Percentiles rank a stretch among this genome's conserved stretches.
phyloP scores from a whole-genome alignment of 1,139 yeast species.

The Debaryomyces singareniensis region DNA sequence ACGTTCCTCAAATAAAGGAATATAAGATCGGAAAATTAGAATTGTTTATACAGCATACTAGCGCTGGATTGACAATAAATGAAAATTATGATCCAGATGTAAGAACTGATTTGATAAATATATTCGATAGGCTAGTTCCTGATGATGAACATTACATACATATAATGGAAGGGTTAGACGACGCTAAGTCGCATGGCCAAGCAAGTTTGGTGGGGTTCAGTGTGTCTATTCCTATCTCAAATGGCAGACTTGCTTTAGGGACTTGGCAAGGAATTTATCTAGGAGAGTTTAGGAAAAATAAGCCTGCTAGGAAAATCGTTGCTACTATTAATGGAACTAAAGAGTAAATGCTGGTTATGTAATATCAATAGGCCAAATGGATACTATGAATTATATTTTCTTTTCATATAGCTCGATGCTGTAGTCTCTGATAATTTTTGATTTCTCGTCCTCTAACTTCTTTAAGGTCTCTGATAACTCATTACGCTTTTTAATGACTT shows the following conservation, averaged over 20 bases:
- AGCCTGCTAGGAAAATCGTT: slow-evolving; percentile 58
- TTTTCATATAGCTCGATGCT: slow-evolving; percentile 30
- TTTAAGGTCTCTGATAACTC: slow-evolving; percentile 18
- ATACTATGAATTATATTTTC: background rate
- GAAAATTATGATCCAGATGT: slow-evolving; percentile 82
- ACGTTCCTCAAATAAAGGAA: slow-evolving; percentile 54
- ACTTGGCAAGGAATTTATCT: slow-evolving; percentile 84
- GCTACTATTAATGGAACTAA: slow-evolving; percentile 68
- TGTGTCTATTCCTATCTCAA: slow-evolving; percentile 58
- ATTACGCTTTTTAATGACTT: slow-evolving; percentile 24
- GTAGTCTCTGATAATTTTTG: slow-evolving; percentile 23
- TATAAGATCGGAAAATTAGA: slow-evolving; percentile 61
- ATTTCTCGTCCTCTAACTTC: slow-evolving; percentile 18
- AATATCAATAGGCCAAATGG: slow-evolving; percentile 1
- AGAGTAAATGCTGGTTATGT: slow-evolving; percentile 4
- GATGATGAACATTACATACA: slow-evolving; percentile 62
- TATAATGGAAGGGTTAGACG: slow-evolving; percentile 74
- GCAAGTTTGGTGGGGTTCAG: slow-evolving; percentile 61
- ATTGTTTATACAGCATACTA: slow-evolving; percentile 70
- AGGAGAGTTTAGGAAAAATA: slow-evolving; percentile 62
- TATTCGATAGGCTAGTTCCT: slow-evolving; percentile 63
- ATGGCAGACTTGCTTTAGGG: slow-evolving; percentile 65
- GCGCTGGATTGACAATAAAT: slow-evolving; percentile 69
- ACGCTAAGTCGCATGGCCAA: slow-evolving; percentile 78
- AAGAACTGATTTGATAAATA: slow-evolving; percentile 57